Evolutionary conservation across 192 early-diverging fungal species (phyloP).

Genomic region (Entrophospora sp.): DNA sequence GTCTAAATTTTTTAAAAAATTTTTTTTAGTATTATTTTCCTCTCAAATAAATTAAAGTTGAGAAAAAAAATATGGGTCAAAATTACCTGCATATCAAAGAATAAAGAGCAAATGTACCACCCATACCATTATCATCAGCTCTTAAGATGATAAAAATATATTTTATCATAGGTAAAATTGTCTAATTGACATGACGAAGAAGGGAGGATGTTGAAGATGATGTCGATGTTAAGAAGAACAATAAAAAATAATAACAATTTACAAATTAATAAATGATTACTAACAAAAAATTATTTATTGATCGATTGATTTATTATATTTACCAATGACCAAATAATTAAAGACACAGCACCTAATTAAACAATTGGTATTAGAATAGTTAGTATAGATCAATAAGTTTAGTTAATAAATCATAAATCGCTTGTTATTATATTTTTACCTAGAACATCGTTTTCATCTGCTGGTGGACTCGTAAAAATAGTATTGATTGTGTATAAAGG

Average conservation of each 20-base stretch:
- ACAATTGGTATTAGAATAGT: too few species aligned
- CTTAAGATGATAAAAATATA: conserved; percentile 19
- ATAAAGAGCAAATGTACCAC: conserved; percentile 47
- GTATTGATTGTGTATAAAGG: too few species aligned
- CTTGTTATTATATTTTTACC: too few species aligned
- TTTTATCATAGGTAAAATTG: conserved; percentile 8
- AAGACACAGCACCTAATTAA: not conserved
- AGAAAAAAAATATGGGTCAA: not conserved
- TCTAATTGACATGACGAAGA: conserved; percentile 33
- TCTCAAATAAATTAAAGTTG: not conserved
- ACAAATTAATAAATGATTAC: not conserved
- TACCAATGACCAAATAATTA: conserved; percentile 10
- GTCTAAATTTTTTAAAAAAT: not conserved
- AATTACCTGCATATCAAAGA: conserved; percentile 33
- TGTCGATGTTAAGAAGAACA: too few species aligned
- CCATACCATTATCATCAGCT: conserved; percentile 55
- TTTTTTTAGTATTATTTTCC: too few species aligned
- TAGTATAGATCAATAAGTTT: too few species aligned
- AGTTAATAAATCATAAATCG: too few species aligned
- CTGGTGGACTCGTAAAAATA: too few species aligned
- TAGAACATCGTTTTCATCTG: too few species aligned
- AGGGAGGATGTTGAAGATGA: conserved; percentile 36
- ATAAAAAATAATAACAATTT: too few species aligned
- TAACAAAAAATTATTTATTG: not conserved
- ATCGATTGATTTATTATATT: not conserved